Percentiles rank a stretch among this genome's conserved stretches.
Evolutionary conservation across 352 stramenopile genomes (phyloP).

Genomic region (Globisporangium paddicum): DNA sequence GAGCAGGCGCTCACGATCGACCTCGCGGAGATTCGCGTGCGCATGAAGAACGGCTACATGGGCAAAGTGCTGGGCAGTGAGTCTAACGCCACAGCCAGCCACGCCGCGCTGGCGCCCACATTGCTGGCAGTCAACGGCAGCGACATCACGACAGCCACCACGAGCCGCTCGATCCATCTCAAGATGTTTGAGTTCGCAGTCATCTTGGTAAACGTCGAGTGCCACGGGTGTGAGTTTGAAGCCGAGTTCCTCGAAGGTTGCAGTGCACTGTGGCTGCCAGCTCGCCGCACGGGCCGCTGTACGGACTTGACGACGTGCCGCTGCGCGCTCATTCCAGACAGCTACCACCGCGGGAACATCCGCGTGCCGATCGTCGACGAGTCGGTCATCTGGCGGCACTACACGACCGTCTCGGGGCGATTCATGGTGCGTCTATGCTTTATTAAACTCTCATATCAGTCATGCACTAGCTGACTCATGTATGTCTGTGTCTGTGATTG

Average conservation of each 20-base stretch:
- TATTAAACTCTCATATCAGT: neutral
- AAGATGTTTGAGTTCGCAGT: constrained; percentile 69
- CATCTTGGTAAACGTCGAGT: constrained; percentile 55
- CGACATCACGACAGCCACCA: constrained; percentile 19
- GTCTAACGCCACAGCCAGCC: constrained; percentile 5
- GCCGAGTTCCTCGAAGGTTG: constrained; percentile 71
- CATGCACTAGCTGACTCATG: neutral
- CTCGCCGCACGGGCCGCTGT: constrained; percentile 49
- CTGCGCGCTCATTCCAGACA: constrained; percentile 68
- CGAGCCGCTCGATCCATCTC: constrained; percentile 30
- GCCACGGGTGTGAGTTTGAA: constrained; percentile 68
- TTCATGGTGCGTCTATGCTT: constrained; percentile 51
- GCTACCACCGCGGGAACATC: constrained; percentile 63
- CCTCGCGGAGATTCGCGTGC: constrained; percentile 53
- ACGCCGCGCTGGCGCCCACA: constrained; percentile 29
- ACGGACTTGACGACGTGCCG: constrained; percentile 48
- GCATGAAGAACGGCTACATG: constrained; percentile 63
- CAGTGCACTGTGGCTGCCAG: constrained; percentile 58
- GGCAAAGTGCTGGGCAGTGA: constrained; percentile 37
- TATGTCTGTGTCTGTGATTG: neutral
- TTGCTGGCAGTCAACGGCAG: constrained; percentile 57
- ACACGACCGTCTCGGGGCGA: constrained; percentile 50
- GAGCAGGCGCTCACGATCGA: constrained; percentile 50
- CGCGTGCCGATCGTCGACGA: constrained; percentile 69
- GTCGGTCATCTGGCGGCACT: constrained; percentile 70